Evolutionary conservation across 768 basidiomycete genomes (phyloP).

Genomic region (Phylloporus arenicola): DNA sequence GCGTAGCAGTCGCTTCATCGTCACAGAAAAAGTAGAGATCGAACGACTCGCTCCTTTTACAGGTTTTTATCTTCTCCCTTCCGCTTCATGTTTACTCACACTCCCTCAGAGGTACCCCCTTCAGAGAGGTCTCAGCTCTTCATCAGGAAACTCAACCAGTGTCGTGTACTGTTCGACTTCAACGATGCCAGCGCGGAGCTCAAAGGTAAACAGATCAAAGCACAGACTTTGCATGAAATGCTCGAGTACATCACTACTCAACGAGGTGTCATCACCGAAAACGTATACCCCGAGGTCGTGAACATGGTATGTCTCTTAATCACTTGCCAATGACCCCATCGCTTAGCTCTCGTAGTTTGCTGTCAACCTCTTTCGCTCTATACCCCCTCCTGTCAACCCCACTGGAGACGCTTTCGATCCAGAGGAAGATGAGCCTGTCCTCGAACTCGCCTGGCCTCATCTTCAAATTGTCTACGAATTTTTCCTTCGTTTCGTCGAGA

Average conservation of each 20-base stretch:
- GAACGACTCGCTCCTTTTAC: slow-evolving; percentile 88
- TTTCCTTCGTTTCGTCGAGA: slow-evolving; percentile 97
- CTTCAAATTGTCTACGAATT: slow-evolving; percentile 99
- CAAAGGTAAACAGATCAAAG: slow-evolving; percentile 97
- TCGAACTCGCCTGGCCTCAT: slow-evolving; percentile 99
- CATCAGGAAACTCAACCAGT: slow-evolving; percentile 92
- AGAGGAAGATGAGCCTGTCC: slow-evolving; percentile 97
- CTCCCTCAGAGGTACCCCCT: slow-evolving; percentile 69
- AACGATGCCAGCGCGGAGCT: slow-evolving; percentile 95
- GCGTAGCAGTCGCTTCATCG: slow-evolving; percentile 92
- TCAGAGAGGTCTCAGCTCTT: slow-evolving; percentile 88
- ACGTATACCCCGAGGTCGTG: slow-evolving; percentile 97
- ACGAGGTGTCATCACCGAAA: slow-evolving; percentile 92
- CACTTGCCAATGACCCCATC: neutral
- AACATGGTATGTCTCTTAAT: slow-evolving; percentile 71
- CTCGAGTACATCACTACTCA: slow-evolving; percentile 98
- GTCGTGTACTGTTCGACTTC: slow-evolving; percentile 96
- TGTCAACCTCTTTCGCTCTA: slow-evolving; percentile 97
- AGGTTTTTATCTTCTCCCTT: slow-evolving; percentile 40
- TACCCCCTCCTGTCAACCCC: slow-evolving; percentile 98
- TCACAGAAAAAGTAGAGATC: slow-evolving; percentile 94
- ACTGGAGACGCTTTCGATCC: slow-evolving; percentile 98
- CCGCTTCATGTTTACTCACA: neutral
- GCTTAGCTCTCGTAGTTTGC: slow-evolving; percentile 63
- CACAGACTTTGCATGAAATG: slow-evolving; percentile 96